Conservation (phyloP, 148 eudicot genomes). For the Limonium bicolor region DNA sequence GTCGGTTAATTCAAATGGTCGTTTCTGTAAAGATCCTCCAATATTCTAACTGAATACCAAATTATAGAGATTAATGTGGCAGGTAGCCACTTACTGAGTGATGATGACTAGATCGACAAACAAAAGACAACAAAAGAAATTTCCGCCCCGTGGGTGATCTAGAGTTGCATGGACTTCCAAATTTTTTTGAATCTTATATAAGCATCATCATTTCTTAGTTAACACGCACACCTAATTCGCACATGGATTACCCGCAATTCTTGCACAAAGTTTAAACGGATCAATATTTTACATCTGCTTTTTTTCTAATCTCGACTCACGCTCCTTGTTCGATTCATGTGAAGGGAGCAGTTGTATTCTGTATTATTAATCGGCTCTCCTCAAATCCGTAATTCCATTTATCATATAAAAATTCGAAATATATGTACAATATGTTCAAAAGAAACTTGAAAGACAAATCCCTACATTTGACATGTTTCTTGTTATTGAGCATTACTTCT, state of each 20-base stretch:
- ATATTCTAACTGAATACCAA: neutral
- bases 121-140: constrained; percentile 6
- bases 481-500: no score
- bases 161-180: constrained; percentile 28
- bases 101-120: constrained; percentile 7
- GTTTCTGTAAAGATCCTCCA: neutral
- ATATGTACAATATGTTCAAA: no score
- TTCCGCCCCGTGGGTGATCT: constrained; percentile 28
- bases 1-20: neutral
- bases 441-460: no score
- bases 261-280: constrained; percentile 18
- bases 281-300: constrained; percentile 12
- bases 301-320: constrained; percentile 2
- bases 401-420: no score
- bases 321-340: constrained; percentile 29
- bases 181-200: neutral
- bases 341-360: constrained; percentile 50
- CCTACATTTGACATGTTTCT: no score
- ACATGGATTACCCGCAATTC: constrained; percentile 44
- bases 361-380: no score
- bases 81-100: neutral
- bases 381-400: no score
- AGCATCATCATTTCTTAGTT: neutral
- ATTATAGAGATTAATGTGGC: neutral
- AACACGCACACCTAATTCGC: constrained; percentile 9